Base-by-base conservation (phyloP, 257 asterid genomes). In the Fraxinus americana region DNA sequence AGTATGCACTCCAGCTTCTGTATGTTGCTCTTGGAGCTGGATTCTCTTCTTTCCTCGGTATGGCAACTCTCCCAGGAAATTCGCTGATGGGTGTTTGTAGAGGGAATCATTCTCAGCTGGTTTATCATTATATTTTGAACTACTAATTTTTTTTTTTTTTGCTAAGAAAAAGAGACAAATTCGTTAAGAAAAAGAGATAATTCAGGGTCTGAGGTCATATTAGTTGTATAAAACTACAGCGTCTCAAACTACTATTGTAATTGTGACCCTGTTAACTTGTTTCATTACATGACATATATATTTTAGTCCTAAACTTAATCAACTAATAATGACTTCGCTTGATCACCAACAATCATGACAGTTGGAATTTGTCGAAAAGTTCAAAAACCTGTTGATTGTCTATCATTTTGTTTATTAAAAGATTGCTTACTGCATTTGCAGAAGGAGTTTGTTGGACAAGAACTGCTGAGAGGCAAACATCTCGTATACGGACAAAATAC, bases 401-500 rank as follows among this genome's bases (percentile, higher is more conserved):
- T 35, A 63, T 23, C 14, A 27, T 63, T 63, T 74, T 77, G 74
- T 57, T 9, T 11, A 63, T 61, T 23, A 5, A 19, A 1, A 4
- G 25, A 61, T 23, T 23, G 68, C 68, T 16, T 63, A 4, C 7
- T 72, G 69, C 16, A 39, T 77, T 39, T 74, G 67, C 81, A 87
- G 90, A 85, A 75, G 90, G 86, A 69, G 43, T 87, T 65, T 87
- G 88, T 72, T 85, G 90, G 91, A 83, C 91, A 57, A 81, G 87
- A 85, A 85, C 91, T 67, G 86, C 89, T 7, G 91, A 85, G 86
- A 87, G 89, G 75, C 89, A 85, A 77, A 85, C 91, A 57, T 87
- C 89, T 43, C 76, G 86, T 72, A 77, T 85, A 73, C 78, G 89
- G 21, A 68, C 70, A 38, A 82, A 82, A 36, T 85, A 85, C 52